Percentiles rank a stretch among this genome's conserved stretches.
These are phyloP conservation scores for Angophora floribunda DNA, from an alignment of 345 rosid species.

Conservation along the genomic window DNA sequence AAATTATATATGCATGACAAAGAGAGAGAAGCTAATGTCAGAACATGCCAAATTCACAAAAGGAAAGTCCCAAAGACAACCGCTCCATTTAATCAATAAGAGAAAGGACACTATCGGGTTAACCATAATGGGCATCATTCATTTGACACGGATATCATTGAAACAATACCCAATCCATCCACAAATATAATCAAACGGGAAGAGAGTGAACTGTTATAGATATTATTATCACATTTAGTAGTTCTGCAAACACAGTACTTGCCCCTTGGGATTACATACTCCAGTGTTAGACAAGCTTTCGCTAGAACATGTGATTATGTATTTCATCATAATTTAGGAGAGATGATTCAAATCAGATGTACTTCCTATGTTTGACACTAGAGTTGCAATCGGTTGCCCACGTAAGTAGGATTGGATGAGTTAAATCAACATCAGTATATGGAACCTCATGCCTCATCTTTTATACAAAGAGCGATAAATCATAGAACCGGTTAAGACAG, in stretches of 20 bases:
- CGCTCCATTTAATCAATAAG: background rate
- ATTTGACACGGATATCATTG: background rate
- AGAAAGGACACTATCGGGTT: background rate
- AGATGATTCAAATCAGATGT: background rate
- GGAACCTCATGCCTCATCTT: background rate
- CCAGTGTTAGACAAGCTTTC: background rate
- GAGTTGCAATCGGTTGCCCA: background rate
- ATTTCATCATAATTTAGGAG: background rate
- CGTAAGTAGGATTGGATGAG: background rate
- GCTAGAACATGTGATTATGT: background rate
- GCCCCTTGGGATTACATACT: background rate
- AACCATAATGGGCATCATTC: background rate
- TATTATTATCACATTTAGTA: background rate
- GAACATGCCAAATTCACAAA: background rate
- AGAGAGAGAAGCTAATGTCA: background rate
- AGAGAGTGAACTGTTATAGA: background rate
- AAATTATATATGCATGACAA: background rate
- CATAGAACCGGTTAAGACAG: background rate
- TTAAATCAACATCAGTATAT: background rate
- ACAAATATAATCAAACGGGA: background rate
- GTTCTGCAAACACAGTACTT: background rate
- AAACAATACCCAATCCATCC: background rate
- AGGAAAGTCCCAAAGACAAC: background rate
- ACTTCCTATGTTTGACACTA: background rate
- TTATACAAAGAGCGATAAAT: background rate